Percentiles rank a stretch among this genome's conserved stretches.
Evolutionary conservation across 2,329 filamentous ascomycete species (phyloP).

Genomic region (Chaetothyriales sp.): DNA sequence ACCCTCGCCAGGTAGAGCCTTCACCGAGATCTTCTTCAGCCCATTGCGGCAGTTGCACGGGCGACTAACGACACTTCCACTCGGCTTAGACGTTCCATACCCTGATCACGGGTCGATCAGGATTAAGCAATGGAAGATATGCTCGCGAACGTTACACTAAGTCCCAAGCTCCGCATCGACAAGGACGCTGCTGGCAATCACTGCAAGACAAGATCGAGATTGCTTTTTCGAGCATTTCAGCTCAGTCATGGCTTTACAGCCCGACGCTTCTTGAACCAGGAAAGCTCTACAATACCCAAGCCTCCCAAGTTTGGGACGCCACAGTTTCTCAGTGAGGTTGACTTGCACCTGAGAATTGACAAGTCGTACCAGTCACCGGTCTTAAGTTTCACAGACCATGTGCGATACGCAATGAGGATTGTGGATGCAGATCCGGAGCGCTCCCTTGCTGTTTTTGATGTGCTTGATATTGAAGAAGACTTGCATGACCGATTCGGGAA

Average conservation of each 20-base stretch:
- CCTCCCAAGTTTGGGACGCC: conserved; percentile 1
- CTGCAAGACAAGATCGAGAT: background rate
- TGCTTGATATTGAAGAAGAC: conserved; percentile 8
- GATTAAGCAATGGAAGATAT: background rate
- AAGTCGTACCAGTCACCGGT: conserved; percentile 6
- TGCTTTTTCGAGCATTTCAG: conserved; percentile 7
- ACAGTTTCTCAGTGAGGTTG: conserved; percentile 2
- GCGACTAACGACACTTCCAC: no score
- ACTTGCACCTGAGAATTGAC: conserved; percentile 4
- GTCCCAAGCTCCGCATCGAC: conserved; percentile 1
- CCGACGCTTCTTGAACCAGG: conserved; percentile 1
- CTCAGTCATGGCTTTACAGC: conserved; percentile 3
- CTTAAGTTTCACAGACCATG: conserved; percentile 4
- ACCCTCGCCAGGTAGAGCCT: no score
- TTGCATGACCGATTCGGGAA: conserved; percentile 1
- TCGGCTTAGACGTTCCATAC: background rate
- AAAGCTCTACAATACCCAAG: background rate
- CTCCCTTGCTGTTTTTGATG: conserved; percentile 4
- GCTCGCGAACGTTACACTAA: background rate
- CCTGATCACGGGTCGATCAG: background rate
- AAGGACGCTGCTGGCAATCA: conserved; percentile 1
- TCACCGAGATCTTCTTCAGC: background rate
- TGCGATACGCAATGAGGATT: conserved; percentile 1
- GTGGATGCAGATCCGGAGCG: background rate
- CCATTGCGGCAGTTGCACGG: background rate